These are phyloP conservation scores for Neophaeococcomyces mojaviensis DNA, from an alignment of 2,329 filamentous ascomycete genomes.

Conservation along the genomic window DNA sequence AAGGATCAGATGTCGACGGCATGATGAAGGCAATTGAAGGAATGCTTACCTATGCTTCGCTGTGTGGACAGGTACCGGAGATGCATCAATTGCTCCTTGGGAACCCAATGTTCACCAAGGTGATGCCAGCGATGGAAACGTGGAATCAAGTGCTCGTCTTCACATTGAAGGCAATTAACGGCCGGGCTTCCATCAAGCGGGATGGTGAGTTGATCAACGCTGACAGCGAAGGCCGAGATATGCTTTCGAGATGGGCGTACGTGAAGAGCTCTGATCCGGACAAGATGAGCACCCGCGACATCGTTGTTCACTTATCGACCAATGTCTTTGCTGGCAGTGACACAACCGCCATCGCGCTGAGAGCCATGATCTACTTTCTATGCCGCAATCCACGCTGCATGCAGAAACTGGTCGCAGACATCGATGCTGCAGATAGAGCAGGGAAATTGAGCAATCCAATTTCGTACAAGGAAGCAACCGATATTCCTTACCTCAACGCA, in stretches of 20 bases:
- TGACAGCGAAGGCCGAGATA: slow-evolving; percentile 20
- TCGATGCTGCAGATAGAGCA: slow-evolving; percentile 13
- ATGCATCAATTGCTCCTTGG: slow-evolving; percentile 25
- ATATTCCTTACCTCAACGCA: slow-evolving; percentile 38
- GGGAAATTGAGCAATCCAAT: slow-evolving; percentile 42
- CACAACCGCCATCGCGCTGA: slow-evolving; percentile 8
- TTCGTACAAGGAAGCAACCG: slow-evolving; percentile 49
- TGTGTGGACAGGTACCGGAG: slow-evolving; percentile 26
- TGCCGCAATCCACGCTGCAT: slow-evolving; percentile 49
- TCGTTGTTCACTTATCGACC: slow-evolving; percentile 25
- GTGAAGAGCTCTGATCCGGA: slow-evolving; percentile 25
- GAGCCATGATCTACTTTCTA: slow-evolving; percentile 65
- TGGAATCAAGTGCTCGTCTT: slow-evolving; percentile 29
- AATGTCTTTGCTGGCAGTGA: slow-evolving; percentile 25
- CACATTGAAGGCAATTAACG: slow-evolving; percentile 29
- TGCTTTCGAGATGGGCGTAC: slow-evolving; percentile 27
- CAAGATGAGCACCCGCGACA: slow-evolving; percentile 26
- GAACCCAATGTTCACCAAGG: slow-evolving; percentile 26
- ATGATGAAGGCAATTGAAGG: slow-evolving; percentile 28
- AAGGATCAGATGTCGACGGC: slow-evolving; percentile 32
- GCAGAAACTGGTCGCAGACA: slow-evolving; percentile 13
- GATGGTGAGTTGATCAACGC: slow-evolving; percentile 24
- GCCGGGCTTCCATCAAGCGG: slow-evolving; percentile 21
- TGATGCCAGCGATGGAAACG: slow-evolving; percentile 30
- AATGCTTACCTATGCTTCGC: slow-evolving; percentile 24